Evolutionary conservation across 345 rosid genomes (phyloP).

Genomic region (Populus nigra): DNA sequence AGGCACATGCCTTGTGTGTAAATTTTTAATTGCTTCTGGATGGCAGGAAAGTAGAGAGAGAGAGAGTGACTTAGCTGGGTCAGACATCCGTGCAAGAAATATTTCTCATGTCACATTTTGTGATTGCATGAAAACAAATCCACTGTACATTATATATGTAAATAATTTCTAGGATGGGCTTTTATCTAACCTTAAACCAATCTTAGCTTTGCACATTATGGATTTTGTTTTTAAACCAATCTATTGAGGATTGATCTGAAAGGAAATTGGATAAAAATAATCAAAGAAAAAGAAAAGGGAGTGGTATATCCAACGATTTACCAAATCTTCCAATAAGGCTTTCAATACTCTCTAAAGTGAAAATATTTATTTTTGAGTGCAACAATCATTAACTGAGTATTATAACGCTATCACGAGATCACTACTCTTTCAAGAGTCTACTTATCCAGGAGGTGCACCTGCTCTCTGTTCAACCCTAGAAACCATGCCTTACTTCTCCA

Average conservation of each 20-base stretch:
- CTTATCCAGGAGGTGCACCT: no score
- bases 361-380: no score
- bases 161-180: constrained; percentile 10
- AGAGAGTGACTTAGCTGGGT: constrained; percentile 52
- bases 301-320: neutral
- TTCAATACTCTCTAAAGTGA: no score
- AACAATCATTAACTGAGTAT: no score
- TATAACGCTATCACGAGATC: no score
- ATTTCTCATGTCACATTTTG: neutral
- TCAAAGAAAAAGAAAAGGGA: neutral
- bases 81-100: constrained; percentile 29
- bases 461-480: no score
- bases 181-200: neutral
- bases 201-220: neutral
- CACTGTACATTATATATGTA: neutral
- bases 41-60: constrained; percentile 51
- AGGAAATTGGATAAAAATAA: neutral
- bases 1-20: constrained; percentile 66
- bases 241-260: neutral
- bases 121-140: constrained; percentile 4
- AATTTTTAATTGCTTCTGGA: constrained; percentile 41
- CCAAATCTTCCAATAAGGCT: no score
- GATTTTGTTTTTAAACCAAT: neutral
- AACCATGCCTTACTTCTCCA: no score
- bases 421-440: no score